Evolutionary conservation across 805 yeast species (phyloP).

Genomic region (Candida ortonii): DNA sequence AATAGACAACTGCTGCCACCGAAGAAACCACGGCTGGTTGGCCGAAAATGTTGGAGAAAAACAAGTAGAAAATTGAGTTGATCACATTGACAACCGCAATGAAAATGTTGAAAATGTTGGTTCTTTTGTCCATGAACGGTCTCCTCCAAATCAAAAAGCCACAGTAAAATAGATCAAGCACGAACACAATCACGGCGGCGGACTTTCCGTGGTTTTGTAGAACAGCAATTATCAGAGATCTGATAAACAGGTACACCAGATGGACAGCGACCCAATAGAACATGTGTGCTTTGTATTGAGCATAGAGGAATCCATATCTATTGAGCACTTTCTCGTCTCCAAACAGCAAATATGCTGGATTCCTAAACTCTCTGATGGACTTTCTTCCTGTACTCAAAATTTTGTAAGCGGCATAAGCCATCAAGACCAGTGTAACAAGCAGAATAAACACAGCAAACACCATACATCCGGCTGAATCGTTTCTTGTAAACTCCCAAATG

Average conservation of each 20-base stretch:
- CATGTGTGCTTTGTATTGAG: conserved; percentile 82
- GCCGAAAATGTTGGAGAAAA: conserved; percentile 79
- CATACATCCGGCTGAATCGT: conserved; percentile 80
- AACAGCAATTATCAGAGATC: conserved; percentile 83
- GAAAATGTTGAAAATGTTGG: conserved; percentile 88
- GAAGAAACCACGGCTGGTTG: conserved; percentile 89
- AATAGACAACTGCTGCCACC: conserved; percentile 86
- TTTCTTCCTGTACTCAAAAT: conserved; percentile 73
- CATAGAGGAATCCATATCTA: conserved; percentile 88
- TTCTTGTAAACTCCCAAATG: conserved; percentile 83
- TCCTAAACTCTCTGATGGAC: conserved; percentile 70
- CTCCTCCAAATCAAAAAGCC: conserved; percentile 63
- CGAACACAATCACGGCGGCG: conserved; percentile 76
- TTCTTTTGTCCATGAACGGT: conserved; percentile 93
- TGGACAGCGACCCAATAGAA: conserved; percentile 78
- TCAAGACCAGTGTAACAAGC: conserved; percentile 51
- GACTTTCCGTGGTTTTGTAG: conserved; percentile 77
- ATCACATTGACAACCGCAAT: conserved; percentile 76
- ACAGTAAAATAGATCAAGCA: conserved; percentile 70
- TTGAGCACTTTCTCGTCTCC: conserved; percentile 81
- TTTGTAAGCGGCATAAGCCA: conserved; percentile 69
- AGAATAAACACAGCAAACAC: conserved; percentile 76
- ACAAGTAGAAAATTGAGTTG: conserved; percentile 82
- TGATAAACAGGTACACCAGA: conserved; percentile 62
- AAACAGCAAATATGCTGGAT: conserved; percentile 87